Evolutionary conservation across 495 filamentous ascomycete genomes (phyloP), one percentile per base, ranked within the genome.

Genomic region (Aspergillus mulundensis): DNA sequence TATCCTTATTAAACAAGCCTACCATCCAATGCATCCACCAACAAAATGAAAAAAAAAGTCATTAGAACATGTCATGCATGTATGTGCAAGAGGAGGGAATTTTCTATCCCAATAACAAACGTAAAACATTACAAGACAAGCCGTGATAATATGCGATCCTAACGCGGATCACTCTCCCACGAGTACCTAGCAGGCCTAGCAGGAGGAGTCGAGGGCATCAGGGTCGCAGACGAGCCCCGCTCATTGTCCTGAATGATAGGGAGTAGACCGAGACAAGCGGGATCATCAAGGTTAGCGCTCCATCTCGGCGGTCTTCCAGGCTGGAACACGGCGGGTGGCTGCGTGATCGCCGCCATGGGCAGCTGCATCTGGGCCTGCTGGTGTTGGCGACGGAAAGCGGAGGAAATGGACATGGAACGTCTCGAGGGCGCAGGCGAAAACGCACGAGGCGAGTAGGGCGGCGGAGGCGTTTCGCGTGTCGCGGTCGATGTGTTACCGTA

Each of bases 401-500:
- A 73, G 3, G 70, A 69, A 3, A 72, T 54, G 2, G 75, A 78
- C 46, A 70, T 67, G 1, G 71, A 65, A 28, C 73, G 56, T 0
- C 6, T 36, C 12, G 73, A 72, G 11, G 70, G 65, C 14, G 63
- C 54, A 5, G 71, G 59, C 21, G 67, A 66, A 12, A 56, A 56
- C 8, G 63, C 21, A 3, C 49, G 64, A 2, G 72, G 67, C 6
- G 75, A 78, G 41, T 78, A 78, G 4, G 75, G 71, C 47, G 75
- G 75, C 32, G 75, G 75, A 2, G 73, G 75, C 0, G 75, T 78
- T 24, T 78, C 75, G 19, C 75, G 55, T 5, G 75, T 78, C 10
- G 74, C 75, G 8, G 75, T 78, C 0, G 75, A 78, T 6, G 75
- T 78, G 50, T 78, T 75, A 7, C 75, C 75, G 57, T 73, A 78